These are phyloP conservation scores for Cutaneotrichosporon cutaneum DNA, from an alignment of 1,284 basidiomycete species.

Conservation along the genomic window DNA sequence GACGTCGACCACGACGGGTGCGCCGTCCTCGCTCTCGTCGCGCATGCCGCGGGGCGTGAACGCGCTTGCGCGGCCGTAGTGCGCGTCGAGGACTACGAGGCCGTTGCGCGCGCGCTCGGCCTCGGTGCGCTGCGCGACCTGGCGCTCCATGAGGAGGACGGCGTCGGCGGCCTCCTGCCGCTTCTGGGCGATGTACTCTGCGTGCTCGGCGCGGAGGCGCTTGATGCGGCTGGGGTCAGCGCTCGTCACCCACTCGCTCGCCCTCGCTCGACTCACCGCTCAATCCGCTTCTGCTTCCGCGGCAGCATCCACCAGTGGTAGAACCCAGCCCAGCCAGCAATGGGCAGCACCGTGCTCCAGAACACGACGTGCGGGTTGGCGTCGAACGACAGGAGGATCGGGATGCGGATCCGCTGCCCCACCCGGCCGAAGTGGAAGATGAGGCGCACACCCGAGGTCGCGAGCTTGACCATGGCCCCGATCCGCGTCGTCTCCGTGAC, in stretches of 20 bases:
- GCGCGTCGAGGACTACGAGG: constrained; percentile 69
- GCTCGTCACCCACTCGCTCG: background rate
- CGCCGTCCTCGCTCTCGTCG: constrained; percentile 48
- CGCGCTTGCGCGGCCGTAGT: constrained; percentile 59
- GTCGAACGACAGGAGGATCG: constrained; percentile 59
- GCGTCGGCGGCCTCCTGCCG: constrained; percentile 62
- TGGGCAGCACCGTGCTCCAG: constrained; percentile 59
- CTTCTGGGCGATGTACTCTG: constrained; percentile 62
- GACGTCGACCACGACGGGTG: constrained; percentile 64
- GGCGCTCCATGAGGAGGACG: constrained; percentile 52
- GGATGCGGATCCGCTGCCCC: constrained; percentile 60
- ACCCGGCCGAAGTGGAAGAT: constrained; percentile 47
- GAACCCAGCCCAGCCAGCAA: constrained; percentile 57
- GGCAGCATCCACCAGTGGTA: constrained; percentile 64
- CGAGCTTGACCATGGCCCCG: constrained; percentile 38
- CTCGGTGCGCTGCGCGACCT: constrained; percentile 30
- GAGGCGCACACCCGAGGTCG: constrained; percentile 32
- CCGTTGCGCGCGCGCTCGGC: constrained; percentile 58
- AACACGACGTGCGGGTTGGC: constrained; percentile 57
- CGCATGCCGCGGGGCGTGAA: constrained; percentile 57
- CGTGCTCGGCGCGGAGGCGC: constrained; percentile 62
- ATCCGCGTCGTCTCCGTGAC: constrained; percentile 42
- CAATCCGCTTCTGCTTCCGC: constrained; percentile 55
- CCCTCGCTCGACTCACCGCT: constrained; percentile 54
- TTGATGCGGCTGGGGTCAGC: constrained; percentile 43